Evolutionary conservation across 148 eudicot species (phyloP).

Genomic region (Diospyros lotus): DNA sequence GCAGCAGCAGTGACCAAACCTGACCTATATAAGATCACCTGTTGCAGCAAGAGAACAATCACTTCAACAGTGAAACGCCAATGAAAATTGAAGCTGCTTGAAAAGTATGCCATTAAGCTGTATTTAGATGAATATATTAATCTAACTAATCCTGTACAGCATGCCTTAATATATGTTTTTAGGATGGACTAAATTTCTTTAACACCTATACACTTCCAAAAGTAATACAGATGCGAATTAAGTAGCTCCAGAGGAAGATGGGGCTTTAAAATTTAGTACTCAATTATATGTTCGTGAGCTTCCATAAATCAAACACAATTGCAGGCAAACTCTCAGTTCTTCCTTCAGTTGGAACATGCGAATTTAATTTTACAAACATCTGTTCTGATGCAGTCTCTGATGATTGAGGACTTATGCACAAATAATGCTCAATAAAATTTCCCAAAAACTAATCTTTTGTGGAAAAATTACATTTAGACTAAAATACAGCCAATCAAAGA

Average conservation of each 20-base stretch:
- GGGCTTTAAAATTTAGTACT: neutral
- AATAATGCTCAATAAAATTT: too few relatives aligned
- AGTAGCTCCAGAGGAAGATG: neutral
- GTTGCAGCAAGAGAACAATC: conserved; percentile 4
- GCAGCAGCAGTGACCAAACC: conserved; percentile 81
- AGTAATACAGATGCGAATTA: too few relatives aligned
- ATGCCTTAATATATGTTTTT: neutral
- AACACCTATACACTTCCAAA: neutral
- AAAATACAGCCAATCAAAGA: too few relatives aligned
- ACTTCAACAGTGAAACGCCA: neutral
- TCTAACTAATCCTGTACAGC: neutral
- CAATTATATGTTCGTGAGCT: too few relatives aligned
- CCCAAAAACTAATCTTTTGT: too few relatives aligned
- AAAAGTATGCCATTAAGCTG: neutral
- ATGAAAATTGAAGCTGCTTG: too few relatives aligned
- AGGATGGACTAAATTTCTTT: neutral
- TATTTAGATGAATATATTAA: neutral
- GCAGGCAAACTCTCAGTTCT: neutral
- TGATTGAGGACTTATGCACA: too few relatives aligned
- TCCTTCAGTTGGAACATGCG: neutral
- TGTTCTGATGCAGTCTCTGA: too few relatives aligned
- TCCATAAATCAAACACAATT: neutral
- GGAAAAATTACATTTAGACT: too few relatives aligned
- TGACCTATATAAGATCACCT: conserved; percentile 74
- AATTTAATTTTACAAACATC: too few relatives aligned